A percentile compares a stretch with the other conserved stretches of the same genome.
These are phyloP conservation scores for Thermoascus crustaceus DNA, from an alignment of 2,329 filamentous ascomycete species.

Conservation along the genomic window DNA sequence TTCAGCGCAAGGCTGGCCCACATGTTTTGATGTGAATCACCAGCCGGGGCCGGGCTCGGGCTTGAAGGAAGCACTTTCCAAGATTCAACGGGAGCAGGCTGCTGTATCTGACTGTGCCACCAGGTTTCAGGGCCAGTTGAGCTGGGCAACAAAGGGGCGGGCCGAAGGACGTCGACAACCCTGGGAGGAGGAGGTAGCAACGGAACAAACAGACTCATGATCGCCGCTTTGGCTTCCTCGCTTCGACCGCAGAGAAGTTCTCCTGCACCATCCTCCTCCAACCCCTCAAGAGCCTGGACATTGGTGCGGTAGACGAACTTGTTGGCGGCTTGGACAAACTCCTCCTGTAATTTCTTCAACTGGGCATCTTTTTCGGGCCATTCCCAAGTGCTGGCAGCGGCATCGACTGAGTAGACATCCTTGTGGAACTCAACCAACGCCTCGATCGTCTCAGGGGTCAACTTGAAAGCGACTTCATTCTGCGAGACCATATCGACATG, in stretches of 20 bases:
- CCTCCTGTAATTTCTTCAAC: constrained; percentile 93
- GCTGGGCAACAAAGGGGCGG: constrained; percentile 76
- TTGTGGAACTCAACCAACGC: constrained; percentile 91
- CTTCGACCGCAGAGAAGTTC: constrained; percentile 86
- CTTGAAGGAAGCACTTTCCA: constrained; percentile 91
- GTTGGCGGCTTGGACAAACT: constrained; percentile 94
- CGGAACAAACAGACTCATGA: constrained; percentile 76
- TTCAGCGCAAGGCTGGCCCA: constrained; percentile 73
- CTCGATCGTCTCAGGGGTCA: constrained; percentile 91
- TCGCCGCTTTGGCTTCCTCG: constrained; percentile 83
- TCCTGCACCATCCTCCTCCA: constrained; percentile 92
- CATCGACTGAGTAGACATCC: constrained; percentile 85
- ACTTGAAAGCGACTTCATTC: constrained; percentile 96
- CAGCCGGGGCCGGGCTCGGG: constrained; percentile 63
- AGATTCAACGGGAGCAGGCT: constrained; percentile 65
- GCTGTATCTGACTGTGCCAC: constrained; percentile 69
- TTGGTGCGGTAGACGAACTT: constrained; percentile 91
- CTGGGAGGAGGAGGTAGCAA: constrained; percentile 80
- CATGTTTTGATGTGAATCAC: constrained; percentile 62
- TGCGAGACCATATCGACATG: constrained; percentile 98
- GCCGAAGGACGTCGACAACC: constrained; percentile 81
- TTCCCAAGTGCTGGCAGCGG: constrained; percentile 79
- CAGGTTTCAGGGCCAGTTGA: constrained; percentile 64
- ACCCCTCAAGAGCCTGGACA: constrained; percentile 80
- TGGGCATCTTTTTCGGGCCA: constrained; percentile 97